A percentile compares a stretch with the other conserved stretches of the same genome.
Conservation (phyloP, 768 basidiomycete species). For the Leccinum rimulosum region DNA sequence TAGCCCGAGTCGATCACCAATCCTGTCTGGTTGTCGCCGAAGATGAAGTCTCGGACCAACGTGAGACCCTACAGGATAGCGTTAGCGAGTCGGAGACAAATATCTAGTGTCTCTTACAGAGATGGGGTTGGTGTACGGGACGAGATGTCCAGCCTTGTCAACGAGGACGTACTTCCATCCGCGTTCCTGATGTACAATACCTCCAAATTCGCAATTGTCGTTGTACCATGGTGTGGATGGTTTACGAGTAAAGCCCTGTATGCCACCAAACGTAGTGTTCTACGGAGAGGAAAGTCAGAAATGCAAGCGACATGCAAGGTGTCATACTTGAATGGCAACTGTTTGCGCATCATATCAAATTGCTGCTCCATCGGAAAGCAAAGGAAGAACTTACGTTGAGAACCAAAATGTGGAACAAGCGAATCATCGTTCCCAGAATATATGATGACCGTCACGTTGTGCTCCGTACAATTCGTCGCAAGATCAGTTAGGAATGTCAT, state of each 20-base stretch:
- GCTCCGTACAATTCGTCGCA: slow-evolving; percentile 57
- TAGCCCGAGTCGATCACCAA: slow-evolving; percentile 30
- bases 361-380: not conserved
- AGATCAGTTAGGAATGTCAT: slow-evolving; percentile 64
- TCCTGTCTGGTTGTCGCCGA: slow-evolving; percentile 63
- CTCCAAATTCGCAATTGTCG: slow-evolving; percentile 53
- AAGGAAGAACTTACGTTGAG: slow-evolving; percentile 47
- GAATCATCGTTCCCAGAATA: slow-evolving; percentile 71
- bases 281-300: slow-evolving; percentile 18
- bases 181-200: slow-evolving; percentile 72
- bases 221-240: slow-evolving; percentile 68
- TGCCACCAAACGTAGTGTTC: slow-evolving; percentile 82
- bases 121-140: slow-evolving; percentile 32
- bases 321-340: slow-evolving; percentile 54
- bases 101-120: slow-evolving; percentile 39
- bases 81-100: not conserved
- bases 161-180: slow-evolving; percentile 48
- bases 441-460: slow-evolving; percentile 47
- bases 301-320: not conserved
- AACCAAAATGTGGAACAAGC: slow-evolving; percentile 57
- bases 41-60: slow-evolving; percentile 62
- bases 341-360: slow-evolving; percentile 6
- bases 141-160: slow-evolving; percentile 38
- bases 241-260: slow-evolving; percentile 66
- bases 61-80: slow-evolving; percentile 45